Evolutionary conservation across 345 rosid species (phyloP), one percentile per base, ranked within the genome.

Genomic region (Salix viminalis): DNA sequence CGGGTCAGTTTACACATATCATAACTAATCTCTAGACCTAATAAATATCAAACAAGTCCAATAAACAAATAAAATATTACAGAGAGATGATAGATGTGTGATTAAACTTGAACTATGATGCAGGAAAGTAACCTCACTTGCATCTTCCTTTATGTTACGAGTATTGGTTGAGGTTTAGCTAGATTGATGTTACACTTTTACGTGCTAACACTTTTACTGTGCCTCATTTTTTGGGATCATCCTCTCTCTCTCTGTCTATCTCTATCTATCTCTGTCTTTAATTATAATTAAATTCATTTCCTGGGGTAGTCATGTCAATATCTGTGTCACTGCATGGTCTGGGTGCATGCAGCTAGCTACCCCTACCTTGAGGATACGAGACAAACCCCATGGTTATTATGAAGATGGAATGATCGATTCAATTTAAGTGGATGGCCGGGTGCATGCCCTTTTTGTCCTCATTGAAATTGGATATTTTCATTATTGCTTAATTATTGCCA

Each of bases 401-500:
- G 69, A 79, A 80, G 80, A 77, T 69, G 75, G 76, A 84, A 82
- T 87, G 79, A 41, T 41, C 44, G 44, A 85, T 87, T 83, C 65
- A 39, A 30, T 76, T 83, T 65, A 72, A 52, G 4, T 23, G 42
- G 60, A 37, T n/a, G n/a, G 72, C 0, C 4, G 32, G 36, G n/a
- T 5, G 36, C 65, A n/a, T 26, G 28, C 1, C 36, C 46, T 32
- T 76, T 32, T 18, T 76, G 80, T 78, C 79, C 52, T 66, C 7
- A 26, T 5, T 56, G 68, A 12, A 21, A 48, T 58, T 34, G 15
- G 23, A 44, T 4, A 44, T 2, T 28, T 11, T 65, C 56, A 79
- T 84, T 75, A 84, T 86, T 84, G 71, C 77, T 82, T 82, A 30
- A 80, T 84, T 78, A 84, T 82, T 74, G 42, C 71, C 44, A 13